Percentiles rank a stretch among this genome's conserved stretches.
These are phyloP conservation scores for Apiospora saccharicola DNA, from an alignment of 2,329 filamentous ascomycete species.

Conservation along the genomic window DNA sequence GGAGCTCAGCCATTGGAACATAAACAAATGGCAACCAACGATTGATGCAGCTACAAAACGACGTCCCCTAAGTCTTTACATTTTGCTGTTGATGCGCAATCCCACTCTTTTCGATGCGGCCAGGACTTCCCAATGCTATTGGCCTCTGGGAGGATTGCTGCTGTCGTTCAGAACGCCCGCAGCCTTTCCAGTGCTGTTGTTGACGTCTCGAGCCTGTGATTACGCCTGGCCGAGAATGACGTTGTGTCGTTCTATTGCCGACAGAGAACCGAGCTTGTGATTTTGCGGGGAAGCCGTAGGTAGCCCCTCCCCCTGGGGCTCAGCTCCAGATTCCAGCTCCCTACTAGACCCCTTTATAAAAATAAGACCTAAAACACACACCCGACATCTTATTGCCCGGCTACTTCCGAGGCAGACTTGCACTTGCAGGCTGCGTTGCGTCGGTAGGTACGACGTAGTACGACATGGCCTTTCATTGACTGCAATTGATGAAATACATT, in stretches of 20 bases:
- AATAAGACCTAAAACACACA: neutral
- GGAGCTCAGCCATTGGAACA: neutral
- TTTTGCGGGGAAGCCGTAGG: slow-evolving; percentile 55
- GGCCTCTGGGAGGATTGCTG: neutral
- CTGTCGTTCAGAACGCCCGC: neutral
- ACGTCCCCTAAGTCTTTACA: neutral
- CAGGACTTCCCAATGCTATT: neutral
- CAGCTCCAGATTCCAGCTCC: slow-evolving; percentile 1
- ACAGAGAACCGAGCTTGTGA: slow-evolving; percentile 64
- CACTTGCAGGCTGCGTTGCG: neutral
- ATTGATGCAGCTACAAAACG: neutral
- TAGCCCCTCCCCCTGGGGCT: slow-evolving; percentile 1
- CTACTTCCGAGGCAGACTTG: slow-evolving; percentile 9
- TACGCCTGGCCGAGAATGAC: slow-evolving; percentile 26
- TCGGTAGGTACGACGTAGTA: neutral
- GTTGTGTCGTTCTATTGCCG: slow-evolving; percentile 47
- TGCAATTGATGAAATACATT: neutral
- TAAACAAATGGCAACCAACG: neutral
- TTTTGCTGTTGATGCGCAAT: neutral
- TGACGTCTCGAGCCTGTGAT: slow-evolving; percentile 38
- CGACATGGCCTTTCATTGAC: too few relatives aligned
- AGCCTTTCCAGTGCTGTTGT: neutral
- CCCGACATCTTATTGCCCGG: neutral
- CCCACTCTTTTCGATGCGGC: neutral
- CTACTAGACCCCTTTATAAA: neutral